Percentiles rank a stretch among this genome's conserved stretches.
These are phyloP conservation scores for Babesia divergens DNA, from an alignment of 169 alveolate species.

Conservation along the genomic window DNA sequence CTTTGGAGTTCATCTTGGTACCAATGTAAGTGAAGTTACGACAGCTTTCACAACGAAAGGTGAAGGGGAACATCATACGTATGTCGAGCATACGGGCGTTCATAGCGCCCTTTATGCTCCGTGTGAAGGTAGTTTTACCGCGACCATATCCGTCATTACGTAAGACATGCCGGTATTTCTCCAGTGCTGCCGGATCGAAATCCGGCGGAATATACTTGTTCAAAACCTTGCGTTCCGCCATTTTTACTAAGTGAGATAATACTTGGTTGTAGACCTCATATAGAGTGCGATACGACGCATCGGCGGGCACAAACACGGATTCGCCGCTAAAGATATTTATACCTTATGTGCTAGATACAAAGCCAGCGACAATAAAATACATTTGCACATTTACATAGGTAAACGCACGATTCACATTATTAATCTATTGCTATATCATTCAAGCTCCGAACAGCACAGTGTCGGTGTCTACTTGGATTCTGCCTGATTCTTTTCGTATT, in stretches of 20 bases:
- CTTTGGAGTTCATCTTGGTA: constrained; percentile 95
- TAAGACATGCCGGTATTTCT: constrained; percentile 81
- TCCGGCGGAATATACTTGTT: constrained; percentile 99
- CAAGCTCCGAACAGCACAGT: not conserved
- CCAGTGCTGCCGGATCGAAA: constrained; percentile 94
- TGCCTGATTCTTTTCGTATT: constrained; percentile 5
- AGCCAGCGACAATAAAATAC: no score
- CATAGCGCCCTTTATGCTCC: constrained; percentile 43
- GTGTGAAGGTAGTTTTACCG: constrained; percentile 66
- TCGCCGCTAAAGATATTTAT: no score
- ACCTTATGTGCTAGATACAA: no score
- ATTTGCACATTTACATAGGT: no score
- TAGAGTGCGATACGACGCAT: no score
- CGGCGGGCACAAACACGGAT: no score
- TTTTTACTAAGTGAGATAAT: no score
- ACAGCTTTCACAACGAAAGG: constrained; percentile 94
- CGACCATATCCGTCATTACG: constrained; percentile 76
- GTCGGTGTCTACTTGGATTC: not conserved
- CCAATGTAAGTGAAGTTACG: constrained; percentile 95
- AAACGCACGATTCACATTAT: no score
- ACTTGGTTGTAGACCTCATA: no score
- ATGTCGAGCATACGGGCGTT: constrained; percentile 87
- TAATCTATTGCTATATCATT: no score
- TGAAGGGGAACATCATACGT: constrained; percentile 98
- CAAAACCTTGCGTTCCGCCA: constrained; percentile 98